Base-by-base conservation (phyloP, 2,329 filamentous ascomycete species). In the Diaporthe aspalathi region DNA sequence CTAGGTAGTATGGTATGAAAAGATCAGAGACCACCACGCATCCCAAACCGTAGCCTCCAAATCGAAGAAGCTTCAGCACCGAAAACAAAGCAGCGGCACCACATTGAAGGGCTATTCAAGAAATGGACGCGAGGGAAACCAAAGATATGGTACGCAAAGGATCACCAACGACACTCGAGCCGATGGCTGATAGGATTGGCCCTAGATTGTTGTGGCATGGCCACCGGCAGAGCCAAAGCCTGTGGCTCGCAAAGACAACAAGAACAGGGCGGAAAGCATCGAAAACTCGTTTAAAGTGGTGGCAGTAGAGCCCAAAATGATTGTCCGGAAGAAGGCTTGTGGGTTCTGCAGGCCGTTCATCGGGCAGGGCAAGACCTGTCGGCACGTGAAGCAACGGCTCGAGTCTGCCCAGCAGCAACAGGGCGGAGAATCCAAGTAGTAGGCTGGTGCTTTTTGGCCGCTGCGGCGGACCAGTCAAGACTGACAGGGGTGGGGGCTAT, bases 341-440 rank as follows among this genome's bases (percentile, higher is more conserved):
- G 66, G 66, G 17, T 68, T 68, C 29, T 68, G 66, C 66, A 47
- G 52, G 29, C 32, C 29, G 1, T 68, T 35, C 7, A 14, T 57
- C 43, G 24, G 29, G 35, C 7, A 38, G 17, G 20, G 4, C 0
- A 29, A 9, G 14, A 29, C 35, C 16, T 68, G 66, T 16, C 1
- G n/a, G n/a, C 66, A 57, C 53, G 9, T 5, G 14, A 2, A 7
- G 7, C 8, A 16, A 22, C n/a, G 3, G 5, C 27, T n/a, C 3
- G 20, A 50, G 1, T 22, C 45, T 24, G 20, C n/a, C 35, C 43
- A 24, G 38, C n/a, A n/a, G n/a, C n/a, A n/a, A n/a, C 20, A 2
- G 22, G 20, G 20, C n/a, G n/a, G 17, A 50, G 11, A 24, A 17
- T 45, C n/a, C 27, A 35, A 22, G n/a, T 20, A 63, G 43, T 5